Evolutionary conservation across 306 rosid species (phyloP).

Genomic region (Styphnolobium japonicum): DNA sequence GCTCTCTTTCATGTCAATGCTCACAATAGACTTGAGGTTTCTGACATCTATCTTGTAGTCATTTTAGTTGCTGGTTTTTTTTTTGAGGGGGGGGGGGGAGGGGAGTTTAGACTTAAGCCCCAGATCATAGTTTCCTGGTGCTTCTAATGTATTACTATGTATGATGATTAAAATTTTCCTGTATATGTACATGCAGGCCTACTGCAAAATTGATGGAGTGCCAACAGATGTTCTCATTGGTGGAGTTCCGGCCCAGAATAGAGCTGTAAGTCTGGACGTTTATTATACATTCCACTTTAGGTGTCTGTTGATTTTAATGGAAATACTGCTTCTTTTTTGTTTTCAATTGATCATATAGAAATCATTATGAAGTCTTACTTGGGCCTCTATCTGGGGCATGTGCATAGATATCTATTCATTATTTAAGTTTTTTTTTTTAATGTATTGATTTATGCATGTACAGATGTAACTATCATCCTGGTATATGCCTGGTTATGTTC

Average conservation of each 20-base stretch:
- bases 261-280: constrained; percentile 77
- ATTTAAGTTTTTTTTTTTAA: not conserved
- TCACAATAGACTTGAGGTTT: constrained; percentile 79
- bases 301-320: not conserved
- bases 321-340: not conserved
- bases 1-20: constrained; percentile 81
- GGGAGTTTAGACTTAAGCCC: not conserved
- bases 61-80: not conserved
- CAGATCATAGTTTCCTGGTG: not conserved
- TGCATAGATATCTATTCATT: not conserved
- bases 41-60: not conserved
- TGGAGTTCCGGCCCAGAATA: constrained; percentile 76
- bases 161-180: not conserved
- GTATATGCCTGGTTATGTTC: not conserved
- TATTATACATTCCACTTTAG: not conserved
- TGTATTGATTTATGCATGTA: not conserved
- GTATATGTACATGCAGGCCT: constrained; percentile 51
- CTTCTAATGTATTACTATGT: constrained; percentile 11
- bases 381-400: not conserved
- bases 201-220: constrained; percentile 83
- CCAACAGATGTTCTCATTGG: constrained; percentile 64
- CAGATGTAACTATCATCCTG: not conserved
- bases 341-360: not conserved
- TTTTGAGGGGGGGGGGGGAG: no score
- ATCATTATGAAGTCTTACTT: not conserved